phyloP scores from a whole-genome alignment of 179 eudicot genomes.

The Beta lomatogona region DNA sequence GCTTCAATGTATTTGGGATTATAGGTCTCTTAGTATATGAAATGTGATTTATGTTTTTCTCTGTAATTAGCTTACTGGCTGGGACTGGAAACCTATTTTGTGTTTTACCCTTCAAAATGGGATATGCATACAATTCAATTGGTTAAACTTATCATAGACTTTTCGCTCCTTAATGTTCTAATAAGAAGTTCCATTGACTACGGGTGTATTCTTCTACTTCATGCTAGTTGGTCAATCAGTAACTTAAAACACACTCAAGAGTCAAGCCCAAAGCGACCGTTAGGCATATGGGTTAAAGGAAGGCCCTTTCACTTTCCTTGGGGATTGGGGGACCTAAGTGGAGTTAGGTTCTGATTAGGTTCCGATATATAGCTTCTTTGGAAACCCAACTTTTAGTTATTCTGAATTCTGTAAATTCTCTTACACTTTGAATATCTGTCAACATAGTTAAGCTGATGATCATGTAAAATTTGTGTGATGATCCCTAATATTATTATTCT shows the following conservation, averaged over 20 bases:
- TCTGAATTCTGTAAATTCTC: neutral
- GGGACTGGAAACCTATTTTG: neutral
- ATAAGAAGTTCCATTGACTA: neutral
- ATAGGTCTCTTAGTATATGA: too few relatives aligned
- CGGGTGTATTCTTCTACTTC: neutral
- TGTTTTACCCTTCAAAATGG: neutral
- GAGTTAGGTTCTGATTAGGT: neutral
- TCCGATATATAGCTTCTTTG: neutral
- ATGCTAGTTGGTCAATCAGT: neutral
- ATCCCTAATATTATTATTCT: neutral
- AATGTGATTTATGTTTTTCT: neutral
- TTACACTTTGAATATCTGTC: neutral
- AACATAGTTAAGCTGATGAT: neutral
- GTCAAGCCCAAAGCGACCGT: neutral
- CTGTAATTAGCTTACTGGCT: neutral
- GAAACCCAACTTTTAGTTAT: neutral
- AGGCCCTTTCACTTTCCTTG: neutral
- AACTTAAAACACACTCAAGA: neutral
- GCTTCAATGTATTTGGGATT: neutral
- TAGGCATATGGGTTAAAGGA: neutral
- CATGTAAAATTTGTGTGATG: neutral
- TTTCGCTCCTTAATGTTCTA: neutral
- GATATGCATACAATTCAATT: neutral
- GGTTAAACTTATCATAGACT: neutral
- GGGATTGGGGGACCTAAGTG: neutral